Base-by-base conservation (phyloP, 345 rosid genomes). In the Corymbia maculata region DNA sequence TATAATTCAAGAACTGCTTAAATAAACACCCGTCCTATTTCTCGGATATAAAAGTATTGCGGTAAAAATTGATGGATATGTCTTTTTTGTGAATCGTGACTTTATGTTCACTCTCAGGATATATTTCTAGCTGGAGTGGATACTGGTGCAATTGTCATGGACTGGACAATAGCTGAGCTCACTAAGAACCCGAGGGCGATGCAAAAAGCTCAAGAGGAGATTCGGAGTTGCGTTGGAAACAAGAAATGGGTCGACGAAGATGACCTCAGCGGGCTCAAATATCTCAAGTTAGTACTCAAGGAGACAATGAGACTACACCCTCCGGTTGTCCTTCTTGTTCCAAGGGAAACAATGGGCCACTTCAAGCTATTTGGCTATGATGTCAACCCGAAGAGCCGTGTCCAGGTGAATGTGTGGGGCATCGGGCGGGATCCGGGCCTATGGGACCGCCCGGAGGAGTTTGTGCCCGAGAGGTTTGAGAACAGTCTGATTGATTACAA, bases 231-330 rank as follows among this genome's bases (percentile, higher is more conserved):
- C 15, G 32, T 91, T 6, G 91, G 91, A 17, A 88, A 88, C 30
- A 88, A 87, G 52, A 90, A 91, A 87, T 47, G 44, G 28, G 92
- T 94, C 12, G 57, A 47, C 4, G 92, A 92, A 88, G 94, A 51
- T 3, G 93, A 89, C 50, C 49, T 89, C 4, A 89, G 91, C 57
- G 45, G 88, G 53, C 92, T 94, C 28, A 55, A 89, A 15, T 94
- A 94, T 88, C 88, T 94, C 13, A 92, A 90, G 87, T 61, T 93
- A 93, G 90, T 93, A 4, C 75, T 93, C 36, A 94, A 94, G 87
- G 97, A 94, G 91, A 90, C 93, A 30, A 59, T 93, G 64, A 91
- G 95, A 87, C 45, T 94, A 90, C 95, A 95, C 79, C 94, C 95
- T 75, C 91, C 95, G n/a, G 80, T 57, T 10, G 93, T 94, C 3